phyloP scores from a whole-genome alignment of 1,139 yeast species.

The Taphrina pruni region DNA sequence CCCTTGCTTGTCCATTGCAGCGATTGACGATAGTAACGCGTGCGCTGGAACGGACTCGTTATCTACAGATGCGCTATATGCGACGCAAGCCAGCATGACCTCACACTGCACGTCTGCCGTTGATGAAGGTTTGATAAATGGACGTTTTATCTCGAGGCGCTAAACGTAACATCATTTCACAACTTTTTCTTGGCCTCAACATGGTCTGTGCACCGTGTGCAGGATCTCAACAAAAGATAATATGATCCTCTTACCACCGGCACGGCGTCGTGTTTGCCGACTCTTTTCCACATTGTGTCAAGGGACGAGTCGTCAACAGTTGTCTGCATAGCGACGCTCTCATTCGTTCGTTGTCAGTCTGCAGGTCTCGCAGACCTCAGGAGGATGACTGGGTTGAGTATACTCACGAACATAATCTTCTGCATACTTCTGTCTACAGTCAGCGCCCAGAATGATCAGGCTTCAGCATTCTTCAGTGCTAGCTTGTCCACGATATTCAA shows the following conservation, averaged over 20 bases:
- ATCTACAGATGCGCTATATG: too few relatives aligned
- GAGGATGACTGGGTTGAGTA: neutral
- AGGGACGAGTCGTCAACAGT: too few relatives aligned
- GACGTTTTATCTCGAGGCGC: constrained; percentile 5
- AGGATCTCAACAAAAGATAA: too few relatives aligned
- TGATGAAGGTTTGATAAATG: neutral
- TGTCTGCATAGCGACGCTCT: neutral
- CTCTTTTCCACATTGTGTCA: too few relatives aligned
- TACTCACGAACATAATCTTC: neutral
- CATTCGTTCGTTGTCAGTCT: neutral
- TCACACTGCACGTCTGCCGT: neutral
- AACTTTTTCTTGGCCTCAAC: neutral
- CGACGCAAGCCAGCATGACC: neutral
- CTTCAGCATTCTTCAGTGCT: constrained; percentile 6
- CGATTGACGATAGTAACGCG: too few relatives aligned
- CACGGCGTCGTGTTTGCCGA: too few relatives aligned
- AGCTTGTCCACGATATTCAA: constrained; percentile 17
- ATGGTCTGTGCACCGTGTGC: constrained; percentile 6
- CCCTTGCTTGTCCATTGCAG: neutral
- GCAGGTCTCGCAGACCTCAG: neutral
- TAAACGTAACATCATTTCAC: neutral
- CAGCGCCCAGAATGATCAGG: neutral
- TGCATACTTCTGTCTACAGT: neutral
- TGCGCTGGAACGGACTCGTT: too few relatives aligned
- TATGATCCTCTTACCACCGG: too few relatives aligned